These are phyloP conservation scores for Trametes cingulata DNA, from an alignment of 768 basidiomycete genomes.

Conservation along the genomic window DNA sequence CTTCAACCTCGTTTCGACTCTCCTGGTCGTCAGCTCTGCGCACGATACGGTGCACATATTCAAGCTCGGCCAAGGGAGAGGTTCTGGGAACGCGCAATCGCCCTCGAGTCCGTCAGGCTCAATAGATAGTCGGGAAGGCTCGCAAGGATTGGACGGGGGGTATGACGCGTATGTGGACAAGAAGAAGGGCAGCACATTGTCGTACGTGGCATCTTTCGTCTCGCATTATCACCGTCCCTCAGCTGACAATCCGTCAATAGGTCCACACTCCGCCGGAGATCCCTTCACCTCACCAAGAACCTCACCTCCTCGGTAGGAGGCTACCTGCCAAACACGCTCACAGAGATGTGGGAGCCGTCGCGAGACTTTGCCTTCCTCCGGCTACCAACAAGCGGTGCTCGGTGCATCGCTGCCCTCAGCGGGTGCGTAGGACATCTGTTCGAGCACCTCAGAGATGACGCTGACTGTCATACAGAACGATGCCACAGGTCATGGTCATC, in stretches of 20 bases:
- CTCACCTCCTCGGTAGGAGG: slow-evolving; percentile 80
- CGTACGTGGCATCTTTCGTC: slow-evolving; percentile 39
- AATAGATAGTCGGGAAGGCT: slow-evolving; percentile 61
- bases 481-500: slow-evolving; percentile 96
- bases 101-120: slow-evolving; percentile 65
- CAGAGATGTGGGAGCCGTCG: slow-evolving; percentile 96
- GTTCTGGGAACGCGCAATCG: slow-evolving; percentile 28
- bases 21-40: slow-evolving; percentile 90
- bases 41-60: slow-evolving; percentile 98
- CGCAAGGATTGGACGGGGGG: slow-evolving; percentile 67
- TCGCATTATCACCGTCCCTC: background rate
- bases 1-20: slow-evolving; percentile 80
- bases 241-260: slow-evolving; percentile 14
- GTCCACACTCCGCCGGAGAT: slow-evolving; percentile 64
- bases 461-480: slow-evolving; percentile 55
- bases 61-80: slow-evolving; percentile 61
- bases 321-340: slow-evolving; percentile 84
- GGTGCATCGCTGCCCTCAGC: slow-evolving; percentile 87
- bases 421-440: slow-evolving; percentile 53
- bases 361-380: slow-evolving; percentile 92
- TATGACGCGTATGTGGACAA: slow-evolving; percentile 84
- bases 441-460: background rate
- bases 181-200: slow-evolving; percentile 64
- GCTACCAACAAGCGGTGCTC: slow-evolving; percentile 73
- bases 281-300: slow-evolving; percentile 72